phyloP scores from a whole-genome alignment of 2,329 filamentous ascomycete genomes.

The Penicillium freii region DNA sequence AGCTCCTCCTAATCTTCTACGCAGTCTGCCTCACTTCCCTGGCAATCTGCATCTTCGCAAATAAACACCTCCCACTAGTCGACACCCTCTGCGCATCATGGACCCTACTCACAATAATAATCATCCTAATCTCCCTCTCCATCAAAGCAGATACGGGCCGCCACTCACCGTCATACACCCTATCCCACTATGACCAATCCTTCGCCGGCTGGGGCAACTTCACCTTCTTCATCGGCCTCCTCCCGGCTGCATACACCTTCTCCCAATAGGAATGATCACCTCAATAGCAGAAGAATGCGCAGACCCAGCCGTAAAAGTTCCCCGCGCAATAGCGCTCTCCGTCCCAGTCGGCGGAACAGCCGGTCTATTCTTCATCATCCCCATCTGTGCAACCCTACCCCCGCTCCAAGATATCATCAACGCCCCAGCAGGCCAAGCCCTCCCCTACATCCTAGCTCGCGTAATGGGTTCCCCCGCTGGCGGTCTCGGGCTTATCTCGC shows the following conservation, averaged over 20 bases:
- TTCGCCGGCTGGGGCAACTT: conserved; percentile 60
- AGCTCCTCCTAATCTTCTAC: conserved; percentile 70
- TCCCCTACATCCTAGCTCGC: conserved; percentile 52
- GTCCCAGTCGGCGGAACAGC: conserved; percentile 54
- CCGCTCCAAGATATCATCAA: conserved; percentile 44
- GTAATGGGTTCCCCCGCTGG: conserved; percentile 53
- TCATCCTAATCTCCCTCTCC: conserved; percentile 57
- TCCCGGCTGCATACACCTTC: conserved; percentile 60
- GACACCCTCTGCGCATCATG: conserved; percentile 59
- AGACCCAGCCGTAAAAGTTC: conserved; percentile 53
- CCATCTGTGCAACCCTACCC: conserved; percentile 43
- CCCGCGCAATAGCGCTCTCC: conserved; percentile 52
- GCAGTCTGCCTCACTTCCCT: conserved; percentile 65
- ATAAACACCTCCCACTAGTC: conserved; percentile 63
- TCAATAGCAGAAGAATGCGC: conserved; percentile 61
- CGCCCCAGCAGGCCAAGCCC: conserved; percentile 49
- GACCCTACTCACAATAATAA: conserved; percentile 56
- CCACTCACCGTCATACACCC: conserved; percentile 51
- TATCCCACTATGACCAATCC: conserved; percentile 57
- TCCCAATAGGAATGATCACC: conserved; percentile 61
- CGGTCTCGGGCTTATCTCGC: conserved; percentile 49
- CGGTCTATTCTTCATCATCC: conserved; percentile 56
- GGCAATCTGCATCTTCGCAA: conserved; percentile 64
- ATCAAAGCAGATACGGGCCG: conserved; percentile 55
- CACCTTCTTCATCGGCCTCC: conserved; percentile 62